A percentile compares a stretch with the other conserved stretches of the same genome.
Conservation (phyloP, 2,329 filamentous ascomycete species). For the Colletotrichum filicis region DNA sequence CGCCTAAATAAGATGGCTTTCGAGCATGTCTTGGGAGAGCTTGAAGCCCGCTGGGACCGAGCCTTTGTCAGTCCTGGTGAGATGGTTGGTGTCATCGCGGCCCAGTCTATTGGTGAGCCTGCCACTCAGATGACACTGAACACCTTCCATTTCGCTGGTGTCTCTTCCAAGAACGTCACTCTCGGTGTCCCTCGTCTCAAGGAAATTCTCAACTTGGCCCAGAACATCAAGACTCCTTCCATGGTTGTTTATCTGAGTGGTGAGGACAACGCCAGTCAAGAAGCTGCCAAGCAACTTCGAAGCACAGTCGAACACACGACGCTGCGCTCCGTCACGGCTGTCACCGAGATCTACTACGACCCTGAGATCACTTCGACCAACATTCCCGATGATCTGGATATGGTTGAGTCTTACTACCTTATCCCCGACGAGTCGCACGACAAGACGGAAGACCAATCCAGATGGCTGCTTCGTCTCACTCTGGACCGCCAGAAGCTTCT, state of each 20-base stretch:
- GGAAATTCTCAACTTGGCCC: conserved; percentile 98
- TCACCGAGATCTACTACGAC: conserved; percentile 98
- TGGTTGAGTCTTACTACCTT: conserved; percentile 97
- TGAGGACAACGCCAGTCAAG: conserved; percentile 73
- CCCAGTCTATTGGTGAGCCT: conserved; percentile 98
- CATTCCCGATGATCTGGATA: conserved; percentile 88
- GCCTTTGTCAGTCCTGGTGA: conserved; percentile 92
- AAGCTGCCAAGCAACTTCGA: conserved; percentile 85
- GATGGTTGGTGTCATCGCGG: conserved; percentile 98
- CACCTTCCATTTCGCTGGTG: conserved; percentile 99
- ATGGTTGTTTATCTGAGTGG: conserved; percentile 89
- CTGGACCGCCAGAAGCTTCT: conserved; percentile 94
- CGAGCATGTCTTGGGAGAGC: conserved; percentile 89
- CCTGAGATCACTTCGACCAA: conserved; percentile 87
- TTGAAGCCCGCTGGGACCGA: conserved; percentile 88
- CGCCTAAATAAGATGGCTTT: conserved; percentile 92
- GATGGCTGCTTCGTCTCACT: conserved; percentile 94
- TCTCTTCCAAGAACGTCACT: conserved; percentile 99
- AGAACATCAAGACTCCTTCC: conserved; percentile 97
- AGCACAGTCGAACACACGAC: conserved; percentile 95
- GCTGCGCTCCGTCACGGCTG: conserved; percentile 87
- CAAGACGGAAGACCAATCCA: conserved; percentile 79
- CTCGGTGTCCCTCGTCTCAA: conserved; percentile 98
- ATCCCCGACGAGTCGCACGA: conserved; percentile 81
- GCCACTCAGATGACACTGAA: conserved; percentile 99